Percentiles rank a stretch among this genome's conserved stretches.
These are phyloP conservation scores for Pistacia atlantica DNA, from an alignment of 345 rosid genomes.

Conservation along the genomic window DNA sequence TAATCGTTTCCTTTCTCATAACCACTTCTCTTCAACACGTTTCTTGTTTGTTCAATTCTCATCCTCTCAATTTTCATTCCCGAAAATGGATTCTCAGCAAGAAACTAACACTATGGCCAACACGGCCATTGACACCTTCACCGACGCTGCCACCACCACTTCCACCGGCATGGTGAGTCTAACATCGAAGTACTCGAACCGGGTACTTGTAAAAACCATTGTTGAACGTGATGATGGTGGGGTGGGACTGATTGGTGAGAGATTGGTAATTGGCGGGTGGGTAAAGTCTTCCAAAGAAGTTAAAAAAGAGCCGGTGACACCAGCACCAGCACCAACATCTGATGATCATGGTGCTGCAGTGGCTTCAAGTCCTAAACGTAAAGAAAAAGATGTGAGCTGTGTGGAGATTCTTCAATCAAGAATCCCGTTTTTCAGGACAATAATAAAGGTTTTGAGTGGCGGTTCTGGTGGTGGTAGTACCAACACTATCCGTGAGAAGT, in stretches of 20 bases:
- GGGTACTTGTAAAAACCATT: slow-evolving; percentile 61
- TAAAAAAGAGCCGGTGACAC: slow-evolving; percentile 39
- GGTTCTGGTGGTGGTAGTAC: slow-evolving; percentile 12
- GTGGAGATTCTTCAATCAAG: slow-evolving; percentile 67
- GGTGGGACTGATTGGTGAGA: slow-evolving; percentile 42
- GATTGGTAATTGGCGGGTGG: slow-evolving; percentile 88
- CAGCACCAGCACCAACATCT: slow-evolving; percentile 18
- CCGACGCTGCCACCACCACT: background rate
- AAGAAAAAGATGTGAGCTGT: slow-evolving; percentile 43
- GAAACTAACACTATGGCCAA: background rate
- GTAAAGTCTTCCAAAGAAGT: slow-evolving; percentile 71
- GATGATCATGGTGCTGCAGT: slow-evolving; percentile 18
- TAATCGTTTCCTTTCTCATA: slow-evolving; percentile 11
- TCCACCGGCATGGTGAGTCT: background rate
- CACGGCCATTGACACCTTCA: background rate
- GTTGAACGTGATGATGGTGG: slow-evolving; percentile 52
- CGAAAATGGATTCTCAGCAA: slow-evolving; percentile 34
- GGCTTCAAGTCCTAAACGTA: slow-evolving; percentile 16
- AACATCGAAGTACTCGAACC: slow-evolving; percentile 53
- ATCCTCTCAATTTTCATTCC: background rate
- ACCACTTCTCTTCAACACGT: background rate
- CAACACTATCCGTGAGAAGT: slow-evolving; percentile 40
- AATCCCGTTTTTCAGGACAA: slow-evolving; percentile 61
- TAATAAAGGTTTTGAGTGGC: slow-evolving; percentile 59
- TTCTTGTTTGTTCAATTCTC: background rate